phyloP scores from a whole-genome alignment of 345 rosid species.

The Camelina sativa region DNA sequence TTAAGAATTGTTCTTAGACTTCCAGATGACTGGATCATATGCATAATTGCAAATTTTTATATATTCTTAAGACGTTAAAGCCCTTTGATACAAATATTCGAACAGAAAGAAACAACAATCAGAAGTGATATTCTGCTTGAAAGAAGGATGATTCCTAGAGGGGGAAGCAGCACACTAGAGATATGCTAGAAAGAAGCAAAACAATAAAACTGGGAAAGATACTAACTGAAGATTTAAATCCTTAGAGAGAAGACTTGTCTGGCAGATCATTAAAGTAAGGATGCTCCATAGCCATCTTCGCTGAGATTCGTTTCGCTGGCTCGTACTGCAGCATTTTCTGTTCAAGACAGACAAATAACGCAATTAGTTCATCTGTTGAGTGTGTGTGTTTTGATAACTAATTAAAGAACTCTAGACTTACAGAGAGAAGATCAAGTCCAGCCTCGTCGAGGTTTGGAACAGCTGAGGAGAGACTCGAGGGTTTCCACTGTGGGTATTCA shows the following conservation, averaged over 20 bases:
- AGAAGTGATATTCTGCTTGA: background rate
- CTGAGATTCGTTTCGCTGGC: slow-evolving; percentile 85
- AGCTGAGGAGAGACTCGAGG: slow-evolving; percentile 62
- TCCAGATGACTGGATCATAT: no score
- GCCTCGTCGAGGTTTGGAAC: slow-evolving; percentile 69
- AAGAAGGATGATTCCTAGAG: background rate
- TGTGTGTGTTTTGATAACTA: background rate
- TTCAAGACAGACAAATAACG: slow-evolving; percentile 11
- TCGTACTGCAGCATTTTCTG: slow-evolving; percentile 96
- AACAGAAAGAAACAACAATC: slow-evolving; percentile 26
- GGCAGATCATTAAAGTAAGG: slow-evolving; percentile 79
- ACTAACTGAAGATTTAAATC: background rate
- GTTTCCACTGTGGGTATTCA: slow-evolving; percentile 94
- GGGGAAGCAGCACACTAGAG: slow-evolving; percentile 37
- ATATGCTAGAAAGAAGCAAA: slow-evolving; percentile 53
- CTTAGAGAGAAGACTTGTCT: slow-evolving; percentile 61
- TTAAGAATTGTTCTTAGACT: background rate
- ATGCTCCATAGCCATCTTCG: slow-evolving; percentile 94
- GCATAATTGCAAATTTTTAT: background rate
- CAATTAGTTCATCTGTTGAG: slow-evolving; percentile 20
- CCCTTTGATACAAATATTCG: slow-evolving; percentile 1
- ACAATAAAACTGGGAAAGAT: background rate
- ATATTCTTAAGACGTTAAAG: background rate
- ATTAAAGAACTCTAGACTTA: slow-evolving; percentile 43
- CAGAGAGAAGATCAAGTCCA: slow-evolving; percentile 78